These are phyloP conservation scores for Nelumbo lutea DNA, from an alignment of 164 flowering plant genomes.

Conservation along the genomic window DNA sequence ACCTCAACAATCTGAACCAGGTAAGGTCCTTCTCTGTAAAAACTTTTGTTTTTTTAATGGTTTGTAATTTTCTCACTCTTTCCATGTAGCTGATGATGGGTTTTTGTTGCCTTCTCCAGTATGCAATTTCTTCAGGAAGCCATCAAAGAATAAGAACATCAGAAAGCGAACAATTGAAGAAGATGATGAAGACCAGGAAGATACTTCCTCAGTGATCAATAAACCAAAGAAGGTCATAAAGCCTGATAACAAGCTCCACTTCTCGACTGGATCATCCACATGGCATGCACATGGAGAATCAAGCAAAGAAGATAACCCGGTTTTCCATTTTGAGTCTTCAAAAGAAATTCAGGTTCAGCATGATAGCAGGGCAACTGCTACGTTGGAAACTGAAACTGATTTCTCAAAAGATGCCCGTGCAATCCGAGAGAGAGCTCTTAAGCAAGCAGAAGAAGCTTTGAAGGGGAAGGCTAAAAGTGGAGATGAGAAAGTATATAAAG, in stretches of 20 bases:
- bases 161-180: conserved; percentile 46
- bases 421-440: conserved; percentile 74
- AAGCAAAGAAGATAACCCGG: conserved; percentile 24
- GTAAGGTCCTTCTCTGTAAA: conserved; percentile 2
- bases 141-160: conserved; percentile 61
- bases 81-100: neutral
- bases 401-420: conserved; percentile 74
- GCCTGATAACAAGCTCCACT: conserved; percentile 52
- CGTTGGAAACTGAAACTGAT: conserved; percentile 86
- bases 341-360: conserved; percentile 81
- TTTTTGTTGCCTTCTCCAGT: conserved; percentile 29
- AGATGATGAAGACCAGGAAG: conserved; percentile 46
- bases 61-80: neutral
- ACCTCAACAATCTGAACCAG: conserved; percentile 23
- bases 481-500: conserved; percentile 70
- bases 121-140: conserved; percentile 71
- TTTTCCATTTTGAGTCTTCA: conserved; percentile 80
- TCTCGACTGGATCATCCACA: conserved; percentile 50
- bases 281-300: conserved; percentile 17
- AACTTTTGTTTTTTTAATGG: neutral
- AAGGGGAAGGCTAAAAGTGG: conserved; percentile 48
- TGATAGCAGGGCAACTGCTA: conserved; percentile 84
- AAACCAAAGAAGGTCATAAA: conserved; percentile 37
- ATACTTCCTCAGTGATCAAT: conserved; percentile 23
- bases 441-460: conserved; percentile 62